Percentiles rank a stretch among this genome's conserved stretches.
Evolutionary conservation across 2,329 filamentous ascomycete species (phyloP).

Genomic region (Huntiella bhutanensis): DNA sequence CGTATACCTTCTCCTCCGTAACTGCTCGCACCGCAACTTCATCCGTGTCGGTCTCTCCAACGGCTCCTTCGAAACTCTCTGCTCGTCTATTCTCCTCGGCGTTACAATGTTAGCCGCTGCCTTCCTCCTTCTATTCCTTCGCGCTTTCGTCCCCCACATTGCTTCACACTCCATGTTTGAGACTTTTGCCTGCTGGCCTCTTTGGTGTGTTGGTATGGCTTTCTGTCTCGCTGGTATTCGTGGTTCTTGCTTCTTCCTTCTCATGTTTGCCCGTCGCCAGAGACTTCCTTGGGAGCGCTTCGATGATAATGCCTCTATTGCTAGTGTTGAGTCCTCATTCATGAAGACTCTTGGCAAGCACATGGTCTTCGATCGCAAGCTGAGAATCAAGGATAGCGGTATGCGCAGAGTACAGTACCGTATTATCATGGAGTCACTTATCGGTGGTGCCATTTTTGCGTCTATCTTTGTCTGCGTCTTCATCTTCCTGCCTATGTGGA

Average conservation of each 20-base stretch:
- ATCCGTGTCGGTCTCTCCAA: constrained; percentile 34
- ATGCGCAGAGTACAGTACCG: constrained; percentile 25
- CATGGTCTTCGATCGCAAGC: constrained; percentile 29
- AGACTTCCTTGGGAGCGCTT: constrained; percentile 29
- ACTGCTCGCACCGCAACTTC: constrained; percentile 31
- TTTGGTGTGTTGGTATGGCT: constrained; percentile 27
- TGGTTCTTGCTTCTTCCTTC: constrained; percentile 28
- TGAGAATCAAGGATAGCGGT: constrained; percentile 25
- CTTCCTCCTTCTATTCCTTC: constrained; percentile 22
- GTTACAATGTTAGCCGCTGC: constrained; percentile 22
- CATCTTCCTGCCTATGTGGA: constrained; percentile 26
- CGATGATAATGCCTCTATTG: constrained; percentile 19
- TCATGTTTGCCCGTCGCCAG: constrained; percentile 27
- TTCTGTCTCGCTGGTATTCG: constrained; percentile 26
- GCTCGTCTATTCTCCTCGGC: constrained; percentile 25
- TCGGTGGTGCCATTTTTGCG: constrained; percentile 21
- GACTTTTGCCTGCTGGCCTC: constrained; percentile 24
- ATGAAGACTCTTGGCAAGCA: constrained; percentile 19
- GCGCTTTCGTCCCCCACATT: constrained; percentile 20
- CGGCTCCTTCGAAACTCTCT: constrained; percentile 29
- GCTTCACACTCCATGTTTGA: constrained; percentile 24
- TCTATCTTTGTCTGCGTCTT: constrained; percentile 21
- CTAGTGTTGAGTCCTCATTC: constrained; percentile 15
- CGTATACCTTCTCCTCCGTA: constrained; percentile 26
- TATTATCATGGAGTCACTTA: constrained; percentile 25